phyloP scores from a whole-genome alignment of 768 basidiomycete genomes.

The Amanita rubescens region DNA sequence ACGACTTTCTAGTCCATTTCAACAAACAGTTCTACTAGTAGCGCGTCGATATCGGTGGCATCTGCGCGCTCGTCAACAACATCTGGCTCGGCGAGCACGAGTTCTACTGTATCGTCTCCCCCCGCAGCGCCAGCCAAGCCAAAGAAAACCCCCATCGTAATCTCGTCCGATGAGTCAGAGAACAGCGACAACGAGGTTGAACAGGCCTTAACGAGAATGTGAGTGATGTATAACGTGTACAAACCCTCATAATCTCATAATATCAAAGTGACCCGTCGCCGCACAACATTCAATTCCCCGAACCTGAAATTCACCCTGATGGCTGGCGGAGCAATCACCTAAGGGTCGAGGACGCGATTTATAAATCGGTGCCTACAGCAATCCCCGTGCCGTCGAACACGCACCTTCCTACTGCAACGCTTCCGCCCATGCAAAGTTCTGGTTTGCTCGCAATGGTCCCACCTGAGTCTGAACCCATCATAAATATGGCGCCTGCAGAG shows the following conservation, averaged over 20 bases:
- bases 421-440: slow-evolving; percentile 14
- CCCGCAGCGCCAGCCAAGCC: neutral
- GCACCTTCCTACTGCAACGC: slow-evolving; percentile 14
- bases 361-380: slow-evolving; percentile 15
- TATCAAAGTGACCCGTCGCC: slow-evolving; percentile 8
- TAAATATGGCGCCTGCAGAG: slow-evolving; percentile 38
- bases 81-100: neutral
- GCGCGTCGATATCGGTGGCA: neutral
- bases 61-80: slow-evolving; percentile 10
- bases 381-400: slow-evolving; percentile 31
- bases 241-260: neutral
- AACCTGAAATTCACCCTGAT: neutral
- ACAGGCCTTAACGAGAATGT: slow-evolving; percentile 8
- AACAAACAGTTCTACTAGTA: slow-evolving; percentile 21
- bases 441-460: slow-evolving; percentile 14
- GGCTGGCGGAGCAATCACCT: neutral
- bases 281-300: slow-evolving; percentile 1
- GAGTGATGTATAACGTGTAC: slow-evolving; percentile 6
- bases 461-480: slow-evolving; percentile 18
- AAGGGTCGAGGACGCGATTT: neutral
- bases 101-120: neutral
- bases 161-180: slow-evolving; percentile 27
- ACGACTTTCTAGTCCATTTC: slow-evolving; percentile 18
- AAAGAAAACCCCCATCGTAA: slow-evolving; percentile 20
- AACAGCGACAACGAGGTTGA: slow-evolving; percentile 17